Percentiles rank a stretch among this genome's conserved stretches.
Conservation (phyloP, 2,329 filamentous ascomycete species). For the Xylariaceae sp. region DNA sequence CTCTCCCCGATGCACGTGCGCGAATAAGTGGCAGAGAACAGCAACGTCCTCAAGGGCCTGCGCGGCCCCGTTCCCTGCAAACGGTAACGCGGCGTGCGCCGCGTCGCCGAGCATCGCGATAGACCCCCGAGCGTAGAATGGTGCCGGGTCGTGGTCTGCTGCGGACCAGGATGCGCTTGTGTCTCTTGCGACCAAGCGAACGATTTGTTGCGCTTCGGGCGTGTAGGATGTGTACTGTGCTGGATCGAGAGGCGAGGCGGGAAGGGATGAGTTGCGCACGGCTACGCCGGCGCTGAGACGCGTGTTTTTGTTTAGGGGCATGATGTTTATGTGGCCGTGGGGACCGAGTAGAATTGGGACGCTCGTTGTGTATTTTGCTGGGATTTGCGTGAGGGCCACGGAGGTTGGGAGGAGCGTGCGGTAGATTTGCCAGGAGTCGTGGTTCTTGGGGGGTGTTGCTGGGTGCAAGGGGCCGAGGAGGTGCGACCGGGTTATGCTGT, state of each 20-base stretch:
- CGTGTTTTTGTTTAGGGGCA: conserved; percentile 33
- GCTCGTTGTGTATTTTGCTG: conserved; percentile 24
- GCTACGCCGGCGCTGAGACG: conserved; percentile 33
- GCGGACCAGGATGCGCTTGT: conserved; percentile 32
- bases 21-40: conserved; percentile 28
- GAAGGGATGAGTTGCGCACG: conserved; percentile 25
- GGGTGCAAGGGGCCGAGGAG: conserved; percentile 31
- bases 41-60: conserved; percentile 37
- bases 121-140: conserved; percentile 25
- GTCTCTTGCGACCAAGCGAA: conserved; percentile 29
- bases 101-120: conserved; percentile 34
- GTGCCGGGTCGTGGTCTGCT: conserved; percentile 34
- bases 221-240: too few relatives aligned
- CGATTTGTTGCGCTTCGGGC: conserved; percentile 27
- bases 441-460: conserved; percentile 30
- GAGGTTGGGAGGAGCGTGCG: conserved; percentile 25
- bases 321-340: conserved; percentile 32
- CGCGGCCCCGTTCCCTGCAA: conserved; percentile 34
- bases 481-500: conserved; percentile 29
- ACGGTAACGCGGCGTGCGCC: conserved; percentile 34
- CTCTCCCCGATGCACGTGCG: conserved; percentile 1
- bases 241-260: too few relatives aligned
- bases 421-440: conserved; percentile 32
- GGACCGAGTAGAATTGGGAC: conserved; percentile 34
- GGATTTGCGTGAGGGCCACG: too few relatives aligned